These are phyloP conservation scores for Apiotrichum brassicae DNA, from an alignment of 1,284 basidiomycete genomes.

Conservation along the genomic window DNA sequence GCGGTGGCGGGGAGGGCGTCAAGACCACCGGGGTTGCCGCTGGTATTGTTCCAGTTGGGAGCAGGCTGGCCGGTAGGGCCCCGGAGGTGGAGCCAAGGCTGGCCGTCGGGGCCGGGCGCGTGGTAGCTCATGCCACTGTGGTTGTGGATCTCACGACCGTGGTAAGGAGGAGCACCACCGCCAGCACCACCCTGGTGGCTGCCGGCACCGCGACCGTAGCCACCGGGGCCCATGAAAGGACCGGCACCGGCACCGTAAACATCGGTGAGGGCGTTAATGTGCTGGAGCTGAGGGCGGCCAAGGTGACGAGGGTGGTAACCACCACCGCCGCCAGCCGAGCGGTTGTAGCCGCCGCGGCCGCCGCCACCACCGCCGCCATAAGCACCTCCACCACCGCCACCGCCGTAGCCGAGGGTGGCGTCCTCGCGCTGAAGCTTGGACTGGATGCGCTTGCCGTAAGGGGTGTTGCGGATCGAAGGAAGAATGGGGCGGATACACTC, in stretches of 20 bases:
- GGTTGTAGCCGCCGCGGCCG: conserved; percentile 34
- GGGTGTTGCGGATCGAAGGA: conserved; percentile 91
- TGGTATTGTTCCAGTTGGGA: conserved; percentile 30
- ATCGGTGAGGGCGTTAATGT: conserved; percentile 47
- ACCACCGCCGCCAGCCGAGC: conserved; percentile 16
- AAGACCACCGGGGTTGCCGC: conserved; percentile 10
- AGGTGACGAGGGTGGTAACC: conserved; percentile 42
- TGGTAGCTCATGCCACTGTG: conserved; percentile 43
- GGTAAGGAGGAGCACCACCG: conserved; percentile 14
- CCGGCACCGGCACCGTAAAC: conserved; percentile 41
- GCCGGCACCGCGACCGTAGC: conserved; percentile 20
- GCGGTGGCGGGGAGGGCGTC: conserved; percentile 21
- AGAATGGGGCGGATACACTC: conserved; percentile 95
- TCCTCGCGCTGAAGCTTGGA: conserved; percentile 93
- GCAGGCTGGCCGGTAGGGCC: conserved; percentile 35
- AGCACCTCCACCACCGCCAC: conserved; percentile 41
- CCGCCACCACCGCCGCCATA: conserved; percentile 46
- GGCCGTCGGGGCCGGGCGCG: conserved; percentile 43
- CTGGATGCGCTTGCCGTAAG: conserved; percentile 95
- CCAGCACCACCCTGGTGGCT: conserved; percentile 10
- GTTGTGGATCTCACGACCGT: conserved; percentile 25
- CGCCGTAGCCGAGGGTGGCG: conserved; percentile 54
- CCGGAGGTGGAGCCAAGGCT: conserved; percentile 44
- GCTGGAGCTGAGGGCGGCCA: conserved; percentile 45
- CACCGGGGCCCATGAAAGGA: conserved; percentile 33